A percentile compares a stretch with the other conserved stretches of the same genome.
Evolutionary conservation across 805 yeast species (phyloP).

Genomic region (Komagataella pastoris): DNA sequence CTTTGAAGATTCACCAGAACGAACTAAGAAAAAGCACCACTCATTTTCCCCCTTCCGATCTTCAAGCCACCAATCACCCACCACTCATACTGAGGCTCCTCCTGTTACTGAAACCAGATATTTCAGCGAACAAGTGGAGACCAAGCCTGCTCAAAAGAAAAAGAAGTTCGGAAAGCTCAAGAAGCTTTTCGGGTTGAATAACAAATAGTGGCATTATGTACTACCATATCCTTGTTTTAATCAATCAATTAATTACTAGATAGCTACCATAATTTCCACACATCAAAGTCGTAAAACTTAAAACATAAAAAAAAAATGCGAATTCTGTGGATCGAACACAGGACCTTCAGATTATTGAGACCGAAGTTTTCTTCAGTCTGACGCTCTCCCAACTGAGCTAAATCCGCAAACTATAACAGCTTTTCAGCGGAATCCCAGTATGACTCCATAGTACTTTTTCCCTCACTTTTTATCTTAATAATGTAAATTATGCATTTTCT

Average conservation of each 20-base stretch:
- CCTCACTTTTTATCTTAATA: too few species aligned
- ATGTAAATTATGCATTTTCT: not conserved
- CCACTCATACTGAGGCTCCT: not conserved
- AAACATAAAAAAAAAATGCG: not conserved
- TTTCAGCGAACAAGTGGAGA: conserved; percentile 11
- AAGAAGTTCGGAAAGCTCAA: conserved; percentile 19
- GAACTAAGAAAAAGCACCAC: not conserved
- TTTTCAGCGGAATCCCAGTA: not conserved
- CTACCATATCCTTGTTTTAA: not conserved
- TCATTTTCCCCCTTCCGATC: not conserved
- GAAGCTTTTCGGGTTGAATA: conserved; percentile 17
- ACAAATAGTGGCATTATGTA: not conserved
- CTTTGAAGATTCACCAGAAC: not conserved
- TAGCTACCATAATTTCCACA: too few species aligned
- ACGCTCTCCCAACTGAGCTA: conserved; percentile 1
- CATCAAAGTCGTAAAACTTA: too few species aligned
- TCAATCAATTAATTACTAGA: too few species aligned
- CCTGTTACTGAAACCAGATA: not conserved
- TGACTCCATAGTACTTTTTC: not conserved
- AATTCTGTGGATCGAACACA: conserved; percentile 1
- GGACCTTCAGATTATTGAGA: conserved; percentile 2
- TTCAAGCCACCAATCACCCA: not conserved
- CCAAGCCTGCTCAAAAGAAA: conserved; percentile 13
- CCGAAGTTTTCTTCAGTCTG: conserved; percentile 1
- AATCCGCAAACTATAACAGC: not conserved